phyloP scores from a whole-genome alignment of 148 eudicot species.

The Salicornia ramosissima region DNA sequence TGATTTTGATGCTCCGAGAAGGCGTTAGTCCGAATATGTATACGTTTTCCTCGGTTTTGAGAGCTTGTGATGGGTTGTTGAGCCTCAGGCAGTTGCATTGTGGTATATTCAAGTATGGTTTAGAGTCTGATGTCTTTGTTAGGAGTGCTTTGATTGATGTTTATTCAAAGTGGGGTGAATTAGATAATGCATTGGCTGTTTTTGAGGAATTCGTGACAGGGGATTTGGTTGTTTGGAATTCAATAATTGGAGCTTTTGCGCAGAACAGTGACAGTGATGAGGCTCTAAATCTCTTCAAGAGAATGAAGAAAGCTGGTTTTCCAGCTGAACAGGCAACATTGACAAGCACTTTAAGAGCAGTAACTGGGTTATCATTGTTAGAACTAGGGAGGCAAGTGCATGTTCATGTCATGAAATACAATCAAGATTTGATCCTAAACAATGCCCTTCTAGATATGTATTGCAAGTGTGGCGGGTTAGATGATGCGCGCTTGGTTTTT shows the following conservation, averaged over 20 bases:
- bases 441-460: slow-evolving; percentile 49
- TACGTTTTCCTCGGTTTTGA: slow-evolving; percentile 43
- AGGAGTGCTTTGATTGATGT: slow-evolving; percentile 46
- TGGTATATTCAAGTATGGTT: slow-evolving; percentile 34
- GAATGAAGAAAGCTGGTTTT: slow-evolving; percentile 43
- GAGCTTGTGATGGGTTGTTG: slow-evolving; percentile 39
- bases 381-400: slow-evolving; percentile 50
- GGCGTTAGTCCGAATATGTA: slow-evolving; percentile 41
- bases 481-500: slow-evolving; percentile 35
- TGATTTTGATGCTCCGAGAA: slow-evolving; percentile 42
- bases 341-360: slow-evolving; percentile 44
- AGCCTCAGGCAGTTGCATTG: slow-evolving; percentile 42
- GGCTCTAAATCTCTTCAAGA: slow-evolving; percentile 37
- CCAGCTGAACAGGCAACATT: slow-evolving; percentile 34
- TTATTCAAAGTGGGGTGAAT: slow-evolving; percentile 47
- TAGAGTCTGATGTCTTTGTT: slow-evolving; percentile 44
- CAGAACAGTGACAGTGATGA: slow-evolving; percentile 43
- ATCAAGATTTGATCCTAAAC: slow-evolving; percentile 44
- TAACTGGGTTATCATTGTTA: slow-evolving; percentile 40
- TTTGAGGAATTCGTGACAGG: slow-evolving; percentile 40
- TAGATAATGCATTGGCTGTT: slow-evolving; percentile 37
- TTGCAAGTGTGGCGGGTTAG: slow-evolving; percentile 46
- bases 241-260: slow-evolving; percentile 50
- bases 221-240: slow-evolving; percentile 51
- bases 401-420: slow-evolving; percentile 40